Evolutionary conservation across 768 basidiomycete species (phyloP).

Genomic region (Mycena filopes): DNA sequence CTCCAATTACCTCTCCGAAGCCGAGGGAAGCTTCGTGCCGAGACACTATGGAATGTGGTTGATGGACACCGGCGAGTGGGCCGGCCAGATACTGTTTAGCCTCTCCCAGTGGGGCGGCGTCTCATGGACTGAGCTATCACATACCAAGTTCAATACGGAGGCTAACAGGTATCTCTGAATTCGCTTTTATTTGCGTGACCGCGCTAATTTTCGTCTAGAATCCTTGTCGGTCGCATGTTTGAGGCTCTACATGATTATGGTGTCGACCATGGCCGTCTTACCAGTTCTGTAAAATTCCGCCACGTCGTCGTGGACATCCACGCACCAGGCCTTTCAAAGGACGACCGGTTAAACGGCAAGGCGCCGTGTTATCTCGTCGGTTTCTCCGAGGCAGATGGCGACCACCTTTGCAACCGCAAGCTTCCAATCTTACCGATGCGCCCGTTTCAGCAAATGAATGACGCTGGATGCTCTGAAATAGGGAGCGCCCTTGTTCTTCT

Average conservation of each 20-base stretch:
- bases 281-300: not conserved
- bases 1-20: not conserved
- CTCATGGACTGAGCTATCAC: conserved; percentile 2
- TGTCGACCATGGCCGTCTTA: not conserved
- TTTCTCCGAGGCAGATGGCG: conserved; percentile 3
- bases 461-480: no score
- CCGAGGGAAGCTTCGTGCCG: conserved; percentile 1
- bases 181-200: not conserved
- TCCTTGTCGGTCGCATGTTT: conserved; percentile 15
- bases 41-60: conserved; percentile 20
- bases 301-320: conserved; percentile 7
- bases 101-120: conserved; percentile 13
- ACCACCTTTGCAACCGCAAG: conserved; percentile 4
- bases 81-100: conserved; percentile 18
- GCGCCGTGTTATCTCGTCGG: conserved; percentile 13
- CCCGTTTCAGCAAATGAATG: no score
- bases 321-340: no score
- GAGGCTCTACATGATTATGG: no score
- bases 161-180: conserved; percentile 14
- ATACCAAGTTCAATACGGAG: not conserved
- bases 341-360: conserved; percentile 3
- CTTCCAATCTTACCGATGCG: conserved; percentile 15
- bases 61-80: conserved; percentile 19
- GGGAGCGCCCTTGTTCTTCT: no score
- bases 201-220: not conserved